These are phyloP conservation scores for Ustilago curta DNA, from an alignment of 1,284 basidiomycete species.

Conservation along the genomic window DNA sequence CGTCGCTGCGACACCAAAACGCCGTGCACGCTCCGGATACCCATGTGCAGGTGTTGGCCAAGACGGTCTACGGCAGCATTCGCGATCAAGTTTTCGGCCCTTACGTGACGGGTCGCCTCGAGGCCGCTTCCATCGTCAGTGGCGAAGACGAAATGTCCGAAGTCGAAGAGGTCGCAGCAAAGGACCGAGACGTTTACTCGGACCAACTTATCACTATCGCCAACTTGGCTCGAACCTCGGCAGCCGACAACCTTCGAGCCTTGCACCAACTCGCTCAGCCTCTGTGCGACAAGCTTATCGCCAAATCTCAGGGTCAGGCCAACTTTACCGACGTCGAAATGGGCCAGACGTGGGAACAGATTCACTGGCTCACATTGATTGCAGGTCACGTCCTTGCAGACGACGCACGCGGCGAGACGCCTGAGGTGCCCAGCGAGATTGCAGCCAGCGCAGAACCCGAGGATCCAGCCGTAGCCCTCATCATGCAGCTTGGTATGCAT, in stretches of 20 bases:
- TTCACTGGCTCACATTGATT: conserved; percentile 63
- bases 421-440: conserved; percentile 47
- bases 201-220: conserved; percentile 63
- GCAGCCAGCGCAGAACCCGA: conserved; percentile 30
- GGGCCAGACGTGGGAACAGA: conserved; percentile 62
- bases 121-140: conserved; percentile 35
- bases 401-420: conserved; percentile 52
- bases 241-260: conserved; percentile 29
- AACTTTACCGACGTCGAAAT: conserved; percentile 23
- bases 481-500: conserved; percentile 51
- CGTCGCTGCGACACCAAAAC: conserved; percentile 29
- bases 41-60: conserved; percentile 31
- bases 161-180: conserved; percentile 45
- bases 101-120: conserved; percentile 57
- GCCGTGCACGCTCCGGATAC: conserved; percentile 22
- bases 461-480: conserved; percentile 38
- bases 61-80: conserved; percentile 47
- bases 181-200: conserved; percentile 60
- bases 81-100: conserved; percentile 55
- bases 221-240: conserved; percentile 49
- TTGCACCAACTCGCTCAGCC: conserved; percentile 34
- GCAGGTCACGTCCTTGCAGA: conserved; percentile 60
- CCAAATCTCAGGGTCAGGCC: conserved; percentile 35
- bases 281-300: conserved; percentile 39
- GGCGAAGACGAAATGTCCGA: conserved; percentile 49